A percentile compares a stretch with the other conserved stretches of the same genome.
Conservation (phyloP, 768 basidiomycete genomes). For the Sarcomyxa edulis region DNA sequence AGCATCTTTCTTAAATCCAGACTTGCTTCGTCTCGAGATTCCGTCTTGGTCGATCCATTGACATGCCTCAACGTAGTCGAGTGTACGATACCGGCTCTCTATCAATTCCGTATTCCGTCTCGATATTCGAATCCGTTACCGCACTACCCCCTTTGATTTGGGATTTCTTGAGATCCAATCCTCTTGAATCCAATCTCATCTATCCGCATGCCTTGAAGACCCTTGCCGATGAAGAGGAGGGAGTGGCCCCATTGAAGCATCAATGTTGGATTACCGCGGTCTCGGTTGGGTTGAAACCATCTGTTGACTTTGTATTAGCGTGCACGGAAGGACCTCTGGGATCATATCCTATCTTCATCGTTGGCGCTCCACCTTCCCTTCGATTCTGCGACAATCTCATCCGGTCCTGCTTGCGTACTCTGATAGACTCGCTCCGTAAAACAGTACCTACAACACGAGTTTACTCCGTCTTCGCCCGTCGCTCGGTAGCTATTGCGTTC, state of each 20-base stretch:
- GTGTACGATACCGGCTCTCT: no score
- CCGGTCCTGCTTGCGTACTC: constrained; percentile 21
- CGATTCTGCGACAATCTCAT: constrained; percentile 23
- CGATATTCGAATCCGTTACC: constrained; percentile 19
- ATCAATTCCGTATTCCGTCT: neutral
- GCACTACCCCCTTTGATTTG: constrained; percentile 31
- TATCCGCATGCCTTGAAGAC: constrained; percentile 13
- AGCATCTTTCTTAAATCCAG: no score
- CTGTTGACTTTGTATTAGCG: constrained; percentile 37
- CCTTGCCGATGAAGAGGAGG: neutral
- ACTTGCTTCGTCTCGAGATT: no score
- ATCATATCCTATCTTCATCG: constrained; percentile 48
- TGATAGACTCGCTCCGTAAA: constrained; percentile 26
- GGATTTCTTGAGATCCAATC: constrained; percentile 20
- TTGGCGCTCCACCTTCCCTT: constrained; percentile 26
- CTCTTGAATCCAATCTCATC: constrained; percentile 22
- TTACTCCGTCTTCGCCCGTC: constrained; percentile 45
- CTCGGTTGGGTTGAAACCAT: constrained; percentile 15
- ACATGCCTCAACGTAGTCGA: no score
- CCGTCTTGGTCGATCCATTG: no score
- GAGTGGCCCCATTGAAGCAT: neutral
- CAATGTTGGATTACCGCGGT: constrained; percentile 32
- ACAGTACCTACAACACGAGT: constrained; percentile 29
- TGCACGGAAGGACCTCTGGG: constrained; percentile 39
- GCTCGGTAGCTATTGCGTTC: constrained; percentile 31